Evolutionary conservation across 108 stramenopile genomes (phyloP).

Genomic region (Parietichytrium sp.): DNA sequence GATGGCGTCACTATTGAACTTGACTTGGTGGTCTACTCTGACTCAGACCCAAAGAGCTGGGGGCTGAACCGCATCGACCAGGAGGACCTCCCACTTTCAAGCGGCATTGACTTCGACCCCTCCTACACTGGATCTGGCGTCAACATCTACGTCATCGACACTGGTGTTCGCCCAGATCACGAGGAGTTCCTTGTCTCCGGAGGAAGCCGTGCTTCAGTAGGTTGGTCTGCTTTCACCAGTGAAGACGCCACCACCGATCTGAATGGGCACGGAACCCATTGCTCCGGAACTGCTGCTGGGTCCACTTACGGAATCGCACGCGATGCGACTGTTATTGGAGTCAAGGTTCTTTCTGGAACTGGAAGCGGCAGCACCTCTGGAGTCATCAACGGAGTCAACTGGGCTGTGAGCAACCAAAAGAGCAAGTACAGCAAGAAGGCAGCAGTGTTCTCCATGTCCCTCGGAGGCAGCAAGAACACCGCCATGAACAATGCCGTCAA

Average conservation of each 20-base stretch:
- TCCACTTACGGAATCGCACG: background rate
- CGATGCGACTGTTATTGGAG: conserved; percentile 1
- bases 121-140: background rate
- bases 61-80: conserved; percentile 37
- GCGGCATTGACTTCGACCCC: background rate
- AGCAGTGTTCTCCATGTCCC: conserved; percentile 36
- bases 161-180: no score
- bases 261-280: conserved; percentile 47
- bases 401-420: background rate
- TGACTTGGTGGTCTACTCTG: background rate
- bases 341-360: conserved; percentile 10
- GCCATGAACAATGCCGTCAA: conserved; percentile 28
- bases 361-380: background rate
- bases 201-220: no score
- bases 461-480: background rate
- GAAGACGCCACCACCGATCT: background rate
- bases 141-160: background rate
- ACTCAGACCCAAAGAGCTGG: background rate
- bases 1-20: background rate
- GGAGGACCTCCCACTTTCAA: conserved; percentile 17
- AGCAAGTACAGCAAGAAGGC: background rate
- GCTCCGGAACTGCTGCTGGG: conserved; percentile 42
- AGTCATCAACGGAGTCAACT: conserved; percentile 25
- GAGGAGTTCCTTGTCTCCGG: no score
- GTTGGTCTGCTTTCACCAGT: no score